phyloP scores from a whole-genome alignment of 352 stramenopile species.

The Blastocystis sp. region DNA sequence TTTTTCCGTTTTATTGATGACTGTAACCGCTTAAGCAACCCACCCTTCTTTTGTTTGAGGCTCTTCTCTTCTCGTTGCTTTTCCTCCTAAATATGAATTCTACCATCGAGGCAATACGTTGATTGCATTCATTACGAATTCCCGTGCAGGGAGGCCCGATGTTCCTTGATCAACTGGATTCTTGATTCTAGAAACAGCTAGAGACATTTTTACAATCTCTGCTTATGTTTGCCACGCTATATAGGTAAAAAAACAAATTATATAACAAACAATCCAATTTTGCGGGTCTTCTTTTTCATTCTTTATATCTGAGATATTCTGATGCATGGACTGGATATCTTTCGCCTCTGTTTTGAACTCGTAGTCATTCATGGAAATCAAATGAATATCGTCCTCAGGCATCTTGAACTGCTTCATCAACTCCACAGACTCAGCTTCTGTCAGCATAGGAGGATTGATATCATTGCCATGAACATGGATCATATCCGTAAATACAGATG shows the following conservation, averaged over 20 bases:
- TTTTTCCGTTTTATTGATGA: background rate
- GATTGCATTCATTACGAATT: background rate
- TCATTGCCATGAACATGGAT: conserved; percentile 40
- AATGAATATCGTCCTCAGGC: conserved; percentile 39
- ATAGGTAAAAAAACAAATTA: background rate
- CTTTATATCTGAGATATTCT: background rate
- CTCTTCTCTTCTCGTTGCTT: background rate
- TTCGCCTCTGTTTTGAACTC: background rate
- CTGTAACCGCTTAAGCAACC: background rate
- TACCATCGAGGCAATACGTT: background rate
- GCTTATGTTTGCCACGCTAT: background rate
- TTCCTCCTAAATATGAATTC: background rate
- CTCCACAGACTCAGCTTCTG: background rate
- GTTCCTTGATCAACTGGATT: background rate
- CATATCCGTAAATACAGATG: conserved; percentile 51
- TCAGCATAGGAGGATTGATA: conserved; percentile 29
- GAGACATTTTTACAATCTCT: background rate
- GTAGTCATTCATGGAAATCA: conserved; percentile 52
- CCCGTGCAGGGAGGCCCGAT: background rate
- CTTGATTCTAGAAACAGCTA: background rate
- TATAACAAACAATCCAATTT: background rate
- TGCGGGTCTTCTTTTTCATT: background rate
- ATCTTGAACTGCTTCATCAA: conserved; percentile 1
- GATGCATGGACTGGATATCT: background rate
- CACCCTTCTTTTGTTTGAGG: background rate